These are phyloP conservation scores for Coelastrella sp. DNA, from an alignment of 139 green algal species.

Conservation along the genomic window DNA sequence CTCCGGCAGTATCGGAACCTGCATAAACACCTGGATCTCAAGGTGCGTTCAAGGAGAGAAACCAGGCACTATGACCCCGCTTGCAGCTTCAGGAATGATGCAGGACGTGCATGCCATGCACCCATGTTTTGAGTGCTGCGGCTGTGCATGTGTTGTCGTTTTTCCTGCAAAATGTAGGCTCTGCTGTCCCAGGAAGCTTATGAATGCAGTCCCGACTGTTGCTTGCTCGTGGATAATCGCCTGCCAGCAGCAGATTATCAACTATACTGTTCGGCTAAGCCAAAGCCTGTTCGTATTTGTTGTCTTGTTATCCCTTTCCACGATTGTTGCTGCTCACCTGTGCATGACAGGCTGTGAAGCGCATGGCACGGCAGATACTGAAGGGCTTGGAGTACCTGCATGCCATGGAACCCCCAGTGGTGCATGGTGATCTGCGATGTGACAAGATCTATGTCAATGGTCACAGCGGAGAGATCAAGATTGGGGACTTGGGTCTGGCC, in stretches of 20 bases:
- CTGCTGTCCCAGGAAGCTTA: no score
- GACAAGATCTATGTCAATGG: slow-evolving; percentile 75
- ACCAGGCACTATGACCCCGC: background rate
- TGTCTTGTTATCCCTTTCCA: no score
- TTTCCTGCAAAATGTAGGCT: no score
- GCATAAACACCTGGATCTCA: slow-evolving; percentile 82
- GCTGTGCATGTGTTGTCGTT: no score
- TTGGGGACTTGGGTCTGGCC: slow-evolving; percentile 91
- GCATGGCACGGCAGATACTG: slow-evolving; percentile 90
- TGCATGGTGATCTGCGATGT: slow-evolving; percentile 97
- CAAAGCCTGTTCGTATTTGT: no score
- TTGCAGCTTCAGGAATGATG: background rate
- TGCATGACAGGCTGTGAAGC: slow-evolving; percentile 83
- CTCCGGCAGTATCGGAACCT: slow-evolving; percentile 89
- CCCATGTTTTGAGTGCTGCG: no score
- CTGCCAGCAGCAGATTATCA: no score
- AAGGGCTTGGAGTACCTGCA: slow-evolving; percentile 92
- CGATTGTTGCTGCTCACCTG: background rate
- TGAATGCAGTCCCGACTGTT: no score
- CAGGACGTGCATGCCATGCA: no score
- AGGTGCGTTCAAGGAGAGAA: background rate
- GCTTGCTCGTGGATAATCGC: no score
- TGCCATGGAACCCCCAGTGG: slow-evolving; percentile 87
- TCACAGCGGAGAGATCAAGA: slow-evolving; percentile 87
- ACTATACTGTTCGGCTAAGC: no score